These are phyloP conservation scores for Cryptosporidium viatorum DNA, from an alignment of 169 alveolate genomes.

Conservation along the genomic window DNA sequence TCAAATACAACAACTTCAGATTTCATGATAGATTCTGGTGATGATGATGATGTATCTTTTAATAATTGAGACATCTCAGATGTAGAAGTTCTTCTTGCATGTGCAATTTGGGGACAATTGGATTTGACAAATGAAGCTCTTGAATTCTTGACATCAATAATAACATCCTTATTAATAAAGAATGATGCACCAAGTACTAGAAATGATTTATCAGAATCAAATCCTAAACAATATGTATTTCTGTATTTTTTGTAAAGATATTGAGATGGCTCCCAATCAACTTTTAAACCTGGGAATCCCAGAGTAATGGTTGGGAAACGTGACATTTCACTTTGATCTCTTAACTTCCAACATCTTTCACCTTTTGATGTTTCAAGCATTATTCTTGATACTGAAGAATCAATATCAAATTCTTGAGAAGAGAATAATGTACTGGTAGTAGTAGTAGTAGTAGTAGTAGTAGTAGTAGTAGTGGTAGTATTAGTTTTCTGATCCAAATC, in stretches of 20 bases:
- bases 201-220: slow-evolving; percentile 59
- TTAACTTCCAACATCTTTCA: slow-evolving; percentile 63
- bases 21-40: slow-evolving; percentile 45
- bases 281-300: slow-evolving; percentile 39
- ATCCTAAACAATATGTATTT: slow-evolving; percentile 70
- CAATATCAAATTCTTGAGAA: slow-evolving; percentile 15
- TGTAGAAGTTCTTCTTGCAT: slow-evolving; percentile 74
- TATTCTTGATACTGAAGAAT: slow-evolving; percentile 50
- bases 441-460: neutral
- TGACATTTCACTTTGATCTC: slow-evolving; percentile 50
- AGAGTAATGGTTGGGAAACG: slow-evolving; percentile 64
- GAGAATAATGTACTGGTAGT: neutral
- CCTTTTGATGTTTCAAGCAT: slow-evolving; percentile 67
- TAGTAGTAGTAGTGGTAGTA: neutral
- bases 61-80: slow-evolving; percentile 59
- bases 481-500: neutral
- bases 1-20: slow-evolving; percentile 73
- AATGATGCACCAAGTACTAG: slow-evolving; percentile 71
- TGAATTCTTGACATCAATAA: slow-evolving; percentile 53
- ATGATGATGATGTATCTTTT: slow-evolving; percentile 53
- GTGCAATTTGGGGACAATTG: slow-evolving; percentile 61
- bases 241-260: slow-evolving; percentile 63
- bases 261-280: slow-evolving; percentile 61
- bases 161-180: slow-evolving; percentile 60
- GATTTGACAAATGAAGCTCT: slow-evolving; percentile 65